phyloP scores from a whole-genome alignment of 352 stramenopile genomes.

The Pythium grandisporangium region DNA sequence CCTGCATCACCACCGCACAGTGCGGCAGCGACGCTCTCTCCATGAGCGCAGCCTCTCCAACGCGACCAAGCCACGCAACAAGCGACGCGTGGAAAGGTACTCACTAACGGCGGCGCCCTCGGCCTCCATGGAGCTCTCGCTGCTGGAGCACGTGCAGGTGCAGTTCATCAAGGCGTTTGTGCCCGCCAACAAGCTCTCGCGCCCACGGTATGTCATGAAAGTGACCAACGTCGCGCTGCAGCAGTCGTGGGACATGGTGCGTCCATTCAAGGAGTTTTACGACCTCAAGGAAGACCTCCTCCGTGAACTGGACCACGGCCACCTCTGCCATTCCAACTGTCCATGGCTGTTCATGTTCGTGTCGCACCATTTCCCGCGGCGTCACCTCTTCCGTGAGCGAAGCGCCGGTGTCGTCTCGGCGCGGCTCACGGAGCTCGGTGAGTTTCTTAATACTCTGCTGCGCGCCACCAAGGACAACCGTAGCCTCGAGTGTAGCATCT shows the following conservation, averaged over 20 bases:
- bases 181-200: conserved; percentile 55
- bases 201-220: conserved; percentile 71
- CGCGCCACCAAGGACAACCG: conserved; percentile 52
- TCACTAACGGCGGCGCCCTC: conserved; percentile 19
- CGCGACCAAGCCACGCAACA: conserved; percentile 1
- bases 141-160: conserved; percentile 69
- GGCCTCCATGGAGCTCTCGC: conserved; percentile 46
- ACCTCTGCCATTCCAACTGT: conserved; percentile 73
- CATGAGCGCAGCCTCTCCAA: background rate
- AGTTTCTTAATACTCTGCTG: conserved; percentile 59
- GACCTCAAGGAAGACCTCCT: conserved; percentile 64
- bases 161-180: conserved; percentile 77
- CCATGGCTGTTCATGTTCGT: conserved; percentile 81
- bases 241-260: conserved; percentile 74
- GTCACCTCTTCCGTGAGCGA: conserved; percentile 64
- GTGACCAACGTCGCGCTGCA: conserved; percentile 53
- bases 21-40: conserved; percentile 12
- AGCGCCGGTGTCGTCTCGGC: conserved; percentile 51
- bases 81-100: conserved; percentile 40
- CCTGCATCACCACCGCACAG: background rate
- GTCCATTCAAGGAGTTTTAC: conserved; percentile 71
- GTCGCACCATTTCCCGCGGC: conserved; percentile 66
- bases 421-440: conserved; percentile 48
- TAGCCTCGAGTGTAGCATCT: conserved; percentile 46
- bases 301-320: conserved; percentile 55